Evolutionary conservation across 495 filamentous ascomycete genomes (phyloP).

Genomic region (Trichoderma erinaceum): DNA sequence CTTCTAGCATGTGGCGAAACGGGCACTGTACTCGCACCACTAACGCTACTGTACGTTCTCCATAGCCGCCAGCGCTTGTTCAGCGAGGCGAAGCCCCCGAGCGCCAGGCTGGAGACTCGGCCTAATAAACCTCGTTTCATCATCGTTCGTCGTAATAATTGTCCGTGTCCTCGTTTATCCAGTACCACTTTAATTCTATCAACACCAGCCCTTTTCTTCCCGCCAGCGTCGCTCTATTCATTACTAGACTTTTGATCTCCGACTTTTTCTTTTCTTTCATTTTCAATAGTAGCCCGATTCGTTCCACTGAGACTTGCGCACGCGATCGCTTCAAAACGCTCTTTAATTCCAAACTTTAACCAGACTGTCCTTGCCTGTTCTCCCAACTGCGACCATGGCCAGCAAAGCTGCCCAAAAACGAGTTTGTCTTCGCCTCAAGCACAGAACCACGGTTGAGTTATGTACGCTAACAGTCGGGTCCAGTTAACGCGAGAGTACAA

Average conservation of each 20-base stretch:
- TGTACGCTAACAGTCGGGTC: constrained; percentile 16
- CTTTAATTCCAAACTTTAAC: background rate
- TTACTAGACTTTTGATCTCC: background rate
- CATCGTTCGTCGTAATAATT: background rate
- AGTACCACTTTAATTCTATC: background rate
- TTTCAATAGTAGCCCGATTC: background rate
- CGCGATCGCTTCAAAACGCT: background rate
- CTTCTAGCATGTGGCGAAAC: background rate
- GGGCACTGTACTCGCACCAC: background rate
- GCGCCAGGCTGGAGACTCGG: background rate
- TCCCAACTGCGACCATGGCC: constrained; percentile 51
- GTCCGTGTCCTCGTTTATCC: background rate
- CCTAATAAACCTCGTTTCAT: constrained; percentile 9
- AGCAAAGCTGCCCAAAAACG: constrained; percentile 78
- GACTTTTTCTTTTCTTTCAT: background rate
- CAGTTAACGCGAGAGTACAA: constrained; percentile 93
- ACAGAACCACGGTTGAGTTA: background rate
- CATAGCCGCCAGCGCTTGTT: background rate
- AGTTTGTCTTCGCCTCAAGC: constrained; percentile 44
- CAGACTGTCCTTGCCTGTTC: constrained; percentile 3
- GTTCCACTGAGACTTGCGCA: background rate
- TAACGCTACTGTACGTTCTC: background rate
- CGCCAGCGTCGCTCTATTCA: background rate
- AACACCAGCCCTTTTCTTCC: background rate
- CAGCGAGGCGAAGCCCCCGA: background rate